phyloP scores from a whole-genome alignment of 2,329 filamentous ascomycete species.

The Fusarium kyushuense region DNA sequence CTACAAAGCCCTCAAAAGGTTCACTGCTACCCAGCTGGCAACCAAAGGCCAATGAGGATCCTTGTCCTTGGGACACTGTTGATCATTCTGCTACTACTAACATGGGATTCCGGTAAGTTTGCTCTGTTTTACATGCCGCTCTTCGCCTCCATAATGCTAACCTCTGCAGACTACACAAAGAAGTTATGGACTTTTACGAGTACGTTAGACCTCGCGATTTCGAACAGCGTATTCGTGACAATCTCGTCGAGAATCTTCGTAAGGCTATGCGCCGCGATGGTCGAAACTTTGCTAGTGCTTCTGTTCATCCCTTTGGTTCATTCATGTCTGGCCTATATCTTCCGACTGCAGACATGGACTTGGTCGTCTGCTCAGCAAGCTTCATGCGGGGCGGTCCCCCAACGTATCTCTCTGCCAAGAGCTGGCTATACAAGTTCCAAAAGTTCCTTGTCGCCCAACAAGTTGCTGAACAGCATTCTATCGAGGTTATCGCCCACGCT shows the following conservation, averaged over 20 bases:
- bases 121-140: too few species aligned
- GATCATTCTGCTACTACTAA: slow-evolving; percentile 67
- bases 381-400: slow-evolving; percentile 67
- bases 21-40: slow-evolving; percentile 66
- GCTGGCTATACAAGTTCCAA: slow-evolving; percentile 72
- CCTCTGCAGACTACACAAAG: slow-evolving; percentile 79
- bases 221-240: slow-evolving; percentile 79
- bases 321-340: slow-evolving; percentile 84
- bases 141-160: neutral
- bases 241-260: slow-evolving; percentile 78
- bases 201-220: slow-evolving; percentile 82
- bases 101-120: slow-evolving; percentile 68
- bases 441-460: slow-evolving; percentile 66
- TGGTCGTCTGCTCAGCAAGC: slow-evolving; percentile 77
- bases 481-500: slow-evolving; percentile 78
- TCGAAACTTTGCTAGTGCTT: slow-evolving; percentile 67
- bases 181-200: slow-evolving; percentile 89
- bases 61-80: slow-evolving; percentile 72
- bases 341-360: slow-evolving; percentile 88
- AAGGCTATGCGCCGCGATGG: slow-evolving; percentile 64
- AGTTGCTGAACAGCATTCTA: slow-evolving; percentile 68
- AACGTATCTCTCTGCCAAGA: slow-evolving; percentile 63
- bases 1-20: slow-evolving; percentile 63
- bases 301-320: slow-evolving; percentile 87
- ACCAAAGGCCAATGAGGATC: slow-evolving; percentile 55